Percentiles rank a stretch among this genome's conserved stretches.
Conservation (phyloP, 140 eudicot species). For the Oenanthe javanica region DNA sequence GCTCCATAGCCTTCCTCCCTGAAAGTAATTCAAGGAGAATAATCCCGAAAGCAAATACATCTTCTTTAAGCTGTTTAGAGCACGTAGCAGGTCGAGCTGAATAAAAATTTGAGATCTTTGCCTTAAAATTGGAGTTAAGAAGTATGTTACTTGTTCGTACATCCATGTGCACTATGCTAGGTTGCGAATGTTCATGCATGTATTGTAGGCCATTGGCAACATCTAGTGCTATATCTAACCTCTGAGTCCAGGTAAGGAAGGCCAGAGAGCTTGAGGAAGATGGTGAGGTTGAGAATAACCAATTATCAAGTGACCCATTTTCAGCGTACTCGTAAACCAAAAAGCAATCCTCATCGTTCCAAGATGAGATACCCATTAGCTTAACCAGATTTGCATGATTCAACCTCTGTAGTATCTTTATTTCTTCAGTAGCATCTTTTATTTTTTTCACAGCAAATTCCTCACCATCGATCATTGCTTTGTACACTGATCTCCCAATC, state of each 20-base stretch:
- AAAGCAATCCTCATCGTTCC: constrained; percentile 7
- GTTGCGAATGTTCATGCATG: constrained; percentile 10
- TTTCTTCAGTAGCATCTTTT: background rate
- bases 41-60: constrained; percentile 3
- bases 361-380: constrained; percentile 1
- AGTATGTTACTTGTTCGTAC: background rate
- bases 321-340: background rate
- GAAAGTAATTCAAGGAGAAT: constrained; percentile 1
- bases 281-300: background rate
- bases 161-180: constrained; percentile 3
- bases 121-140: background rate
- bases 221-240: constrained; percentile 1
- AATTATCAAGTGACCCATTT: constrained; percentile 2
- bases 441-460: background rate
- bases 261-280: background rate
- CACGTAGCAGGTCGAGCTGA: constrained; percentile 1
- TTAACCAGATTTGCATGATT: constrained; percentile 8
- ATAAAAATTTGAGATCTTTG: constrained; percentile 1
- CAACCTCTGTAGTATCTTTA: background rate
- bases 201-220: constrained; percentile 8
- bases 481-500: constrained; percentile 6
- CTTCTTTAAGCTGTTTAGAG: background rate
- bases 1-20: background rate
- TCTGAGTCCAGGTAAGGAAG: background rate
- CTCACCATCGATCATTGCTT: background rate